Evolutionary conservation across 2,329 filamentous ascomycete genomes (phyloP).

Genomic region (Bipolaris cookei): DNA sequence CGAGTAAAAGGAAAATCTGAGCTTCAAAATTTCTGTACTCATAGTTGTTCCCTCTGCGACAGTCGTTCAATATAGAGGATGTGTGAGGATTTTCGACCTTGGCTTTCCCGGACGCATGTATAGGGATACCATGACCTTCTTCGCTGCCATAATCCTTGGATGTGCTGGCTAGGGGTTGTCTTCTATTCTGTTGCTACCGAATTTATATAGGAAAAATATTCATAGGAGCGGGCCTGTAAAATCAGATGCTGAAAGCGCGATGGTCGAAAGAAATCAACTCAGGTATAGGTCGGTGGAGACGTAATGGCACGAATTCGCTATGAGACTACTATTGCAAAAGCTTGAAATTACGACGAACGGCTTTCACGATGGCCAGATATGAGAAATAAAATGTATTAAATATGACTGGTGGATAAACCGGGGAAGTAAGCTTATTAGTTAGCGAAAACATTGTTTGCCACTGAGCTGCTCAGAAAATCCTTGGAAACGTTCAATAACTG

Average conservation of each 20-base stretch:
- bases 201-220: not conserved
- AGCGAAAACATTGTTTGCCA: too few relatives aligned
- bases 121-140: not conserved
- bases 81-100: not conserved
- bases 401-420: too few relatives aligned
- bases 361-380: too few relatives aligned
- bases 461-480: too few relatives aligned
- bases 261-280: not conserved
- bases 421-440: too few relatives aligned
- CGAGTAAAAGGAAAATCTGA: too few relatives aligned
- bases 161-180: too few relatives aligned
- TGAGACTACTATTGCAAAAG: not conserved
- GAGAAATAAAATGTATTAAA: too few relatives aligned
- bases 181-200: not conserved
- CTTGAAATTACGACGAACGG: too few relatives aligned
- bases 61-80: constrained; percentile 3
- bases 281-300: not conserved
- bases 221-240: not conserved
- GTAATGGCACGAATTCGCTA: not conserved
- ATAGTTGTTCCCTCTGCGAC: not conserved
- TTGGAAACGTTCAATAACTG: too few relatives aligned
- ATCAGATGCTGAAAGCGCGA: not conserved
- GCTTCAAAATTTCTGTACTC: not conserved
- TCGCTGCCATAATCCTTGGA: not conserved
- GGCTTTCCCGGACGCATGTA: not conserved